Evolutionary conservation across 345 rosid genomes (phyloP).

Genomic region (Clausena lansium): DNA sequence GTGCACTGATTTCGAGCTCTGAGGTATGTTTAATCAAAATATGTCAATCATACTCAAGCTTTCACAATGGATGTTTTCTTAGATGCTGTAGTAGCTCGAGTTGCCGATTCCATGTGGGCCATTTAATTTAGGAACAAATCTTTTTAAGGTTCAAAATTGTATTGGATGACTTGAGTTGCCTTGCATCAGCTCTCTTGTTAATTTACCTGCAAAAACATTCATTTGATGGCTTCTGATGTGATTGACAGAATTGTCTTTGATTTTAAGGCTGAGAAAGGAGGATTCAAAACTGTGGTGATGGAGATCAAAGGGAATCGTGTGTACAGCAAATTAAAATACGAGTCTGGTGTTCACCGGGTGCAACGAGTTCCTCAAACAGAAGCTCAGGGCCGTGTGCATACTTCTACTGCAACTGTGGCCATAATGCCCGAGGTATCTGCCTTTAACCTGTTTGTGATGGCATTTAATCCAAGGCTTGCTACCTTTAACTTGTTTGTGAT

Average conservation of each 20-base stretch:
- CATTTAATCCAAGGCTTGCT: neutral
- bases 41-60: neutral
- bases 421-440: slow-evolving; percentile 99
- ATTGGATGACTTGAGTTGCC: neutral
- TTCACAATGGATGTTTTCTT: neutral
- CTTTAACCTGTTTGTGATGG: too few relatives aligned
- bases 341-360: slow-evolving; percentile 94
- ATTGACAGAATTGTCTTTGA: slow-evolving; percentile 11
- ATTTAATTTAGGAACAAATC: neutral
- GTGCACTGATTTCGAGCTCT: slow-evolving; percentile 60
- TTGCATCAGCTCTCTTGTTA: neutral
- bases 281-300: slow-evolving; percentile 92
- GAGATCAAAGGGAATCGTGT: slow-evolving; percentile 83
- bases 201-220: slow-evolving; percentile 7
- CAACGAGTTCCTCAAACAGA: slow-evolving; percentile 98
- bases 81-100: neutral
- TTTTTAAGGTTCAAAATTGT: neutral
- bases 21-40: slow-evolving; percentile 51
- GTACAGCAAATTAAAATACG: slow-evolving; percentile 91
- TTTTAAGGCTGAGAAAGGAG: slow-evolving; percentile 85
- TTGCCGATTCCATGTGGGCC: neutral
- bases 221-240: slow-evolving; percentile 14
- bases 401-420: slow-evolving; percentile 97
- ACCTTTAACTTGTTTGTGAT: slow-evolving; percentile 5
- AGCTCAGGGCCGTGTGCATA: slow-evolving; percentile 92